Evolutionary conservation across 208 protist genomes (phyloP).

Genomic region (Borovskyia barvae): DNA sequence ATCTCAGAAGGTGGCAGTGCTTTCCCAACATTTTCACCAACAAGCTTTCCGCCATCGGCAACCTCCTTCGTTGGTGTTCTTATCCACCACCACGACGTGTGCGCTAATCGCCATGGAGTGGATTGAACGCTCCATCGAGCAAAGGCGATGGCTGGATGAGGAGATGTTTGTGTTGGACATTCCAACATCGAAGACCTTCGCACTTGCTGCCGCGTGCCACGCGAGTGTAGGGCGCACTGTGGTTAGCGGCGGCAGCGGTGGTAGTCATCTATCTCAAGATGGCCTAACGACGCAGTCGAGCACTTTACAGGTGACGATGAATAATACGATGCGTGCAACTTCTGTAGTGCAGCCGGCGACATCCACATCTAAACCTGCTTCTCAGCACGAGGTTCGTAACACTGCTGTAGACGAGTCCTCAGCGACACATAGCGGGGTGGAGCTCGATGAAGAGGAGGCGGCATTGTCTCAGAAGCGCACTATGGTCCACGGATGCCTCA

Average conservation of each 20-base stretch:
- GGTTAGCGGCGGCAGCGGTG: too few relatives aligned
- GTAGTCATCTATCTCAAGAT: too few relatives aligned
- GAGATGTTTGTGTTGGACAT: constrained; percentile 34
- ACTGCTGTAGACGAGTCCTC: neutral
- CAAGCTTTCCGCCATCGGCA: constrained; percentile 1
- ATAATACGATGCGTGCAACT: too few relatives aligned
- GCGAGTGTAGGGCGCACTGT: neutral
- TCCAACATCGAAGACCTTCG: constrained; percentile 26
- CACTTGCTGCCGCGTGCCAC: neutral
- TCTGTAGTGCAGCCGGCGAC: too few relatives aligned
- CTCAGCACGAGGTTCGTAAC: too few relatives aligned
- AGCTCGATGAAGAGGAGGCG: constrained; percentile 15
- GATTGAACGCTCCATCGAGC: constrained; percentile 41
- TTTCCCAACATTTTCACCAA: constrained; percentile 15
- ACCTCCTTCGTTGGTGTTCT: neutral
- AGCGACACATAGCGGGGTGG: neutral
- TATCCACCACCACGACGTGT: constrained; percentile 19
- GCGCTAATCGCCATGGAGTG: constrained; percentile 53
- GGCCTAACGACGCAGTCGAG: too few relatives aligned
- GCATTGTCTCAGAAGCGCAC: constrained; percentile 16
- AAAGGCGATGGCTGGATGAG: constrained; percentile 50
- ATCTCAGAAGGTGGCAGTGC: constrained; percentile 34
- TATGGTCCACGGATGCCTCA: neutral
- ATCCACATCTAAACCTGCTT: too few relatives aligned
- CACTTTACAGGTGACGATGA: too few relatives aligned